These are phyloP conservation scores for Emericellopsis terricola DNA, from an alignment of 495 filamentous ascomycete genomes.

Conservation along the genomic window DNA sequence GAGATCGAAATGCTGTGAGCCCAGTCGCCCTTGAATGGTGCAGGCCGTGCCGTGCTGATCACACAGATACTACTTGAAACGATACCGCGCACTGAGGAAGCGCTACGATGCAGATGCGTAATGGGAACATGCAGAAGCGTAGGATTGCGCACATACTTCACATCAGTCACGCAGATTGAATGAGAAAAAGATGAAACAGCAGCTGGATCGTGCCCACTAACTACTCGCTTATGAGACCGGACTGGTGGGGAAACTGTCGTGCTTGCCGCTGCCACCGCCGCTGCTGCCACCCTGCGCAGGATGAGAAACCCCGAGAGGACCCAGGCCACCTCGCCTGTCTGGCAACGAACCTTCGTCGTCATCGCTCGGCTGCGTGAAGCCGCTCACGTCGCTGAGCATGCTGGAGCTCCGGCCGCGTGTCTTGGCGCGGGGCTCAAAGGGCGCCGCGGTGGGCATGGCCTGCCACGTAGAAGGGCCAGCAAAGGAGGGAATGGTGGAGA, in stretches of 20 bases:
- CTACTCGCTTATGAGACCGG: too few species aligned
- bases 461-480: not conserved
- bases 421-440: slow-evolving; percentile 7
- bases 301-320: too few species aligned
- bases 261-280: too few species aligned
- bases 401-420: slow-evolving; percentile 41
- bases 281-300: too few species aligned
- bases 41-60: not conserved
- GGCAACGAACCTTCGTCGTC: too few species aligned
- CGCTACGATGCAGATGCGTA: slow-evolving; percentile 40
- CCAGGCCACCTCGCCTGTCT: too few species aligned
- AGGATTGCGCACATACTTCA: too few species aligned
- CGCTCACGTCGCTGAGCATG: slow-evolving; percentile 49
- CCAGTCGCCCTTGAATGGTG: slow-evolving; percentile 1
- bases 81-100: slow-evolving; percentile 74
- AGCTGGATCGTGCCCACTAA: too few species aligned
- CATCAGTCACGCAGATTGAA: too few species aligned
- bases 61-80: slow-evolving; percentile 79
- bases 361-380: slow-evolving; percentile 41
- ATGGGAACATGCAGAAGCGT: too few species aligned
- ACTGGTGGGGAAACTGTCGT: too few species aligned
- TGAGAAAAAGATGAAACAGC: too few species aligned
- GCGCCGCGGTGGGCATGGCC: not conserved
- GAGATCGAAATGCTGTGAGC: slow-evolving; percentile 86
- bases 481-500: not conserved